phyloP scores from a whole-genome alignment of 495 filamentous ascomycete genomes.

The Xylaria grammica region DNA sequence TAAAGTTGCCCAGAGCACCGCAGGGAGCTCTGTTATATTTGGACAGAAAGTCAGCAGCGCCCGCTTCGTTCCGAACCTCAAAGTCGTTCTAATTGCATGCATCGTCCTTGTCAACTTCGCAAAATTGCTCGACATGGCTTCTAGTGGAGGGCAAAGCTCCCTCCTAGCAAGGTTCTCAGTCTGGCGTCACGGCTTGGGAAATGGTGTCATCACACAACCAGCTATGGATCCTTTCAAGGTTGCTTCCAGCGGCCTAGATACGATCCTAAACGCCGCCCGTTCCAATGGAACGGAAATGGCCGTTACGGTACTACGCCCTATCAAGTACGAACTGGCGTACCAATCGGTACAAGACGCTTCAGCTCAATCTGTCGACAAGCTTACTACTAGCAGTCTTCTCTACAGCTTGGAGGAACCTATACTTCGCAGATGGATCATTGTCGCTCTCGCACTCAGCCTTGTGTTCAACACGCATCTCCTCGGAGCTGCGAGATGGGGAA shows the following conservation, averaged over 20 bases:
- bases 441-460: slow-evolving; percentile 87
- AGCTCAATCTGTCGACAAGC: slow-evolving; percentile 39
- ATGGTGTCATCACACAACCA: slow-evolving; percentile 60
- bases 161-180: too few species aligned
- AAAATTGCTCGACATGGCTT: slow-evolving; percentile 86
- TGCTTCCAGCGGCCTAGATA: slow-evolving; percentile 85
- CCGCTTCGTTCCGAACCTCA: slow-evolving; percentile 93
- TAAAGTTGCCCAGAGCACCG: slow-evolving; percentile 89
- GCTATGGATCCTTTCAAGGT: slow-evolving; percentile 96
- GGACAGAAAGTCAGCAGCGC: slow-evolving; percentile 60
- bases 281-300: slow-evolving; percentile 76
- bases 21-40: slow-evolving; percentile 74
- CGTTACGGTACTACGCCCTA: slow-evolving; percentile 83
- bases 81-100: slow-evolving; percentile 91
- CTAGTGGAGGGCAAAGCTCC: too few species aligned
- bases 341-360: slow-evolving; percentile 75
- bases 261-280: slow-evolving; percentile 71
- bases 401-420: slow-evolving; percentile 95
- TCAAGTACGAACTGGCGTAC: slow-evolving; percentile 92
- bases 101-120: slow-evolving; percentile 87
- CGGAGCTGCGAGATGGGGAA: slow-evolving; percentile 94
- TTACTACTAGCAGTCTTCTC: slow-evolving; percentile 84
- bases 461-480: slow-evolving; percentile 96
- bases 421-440: slow-evolving; percentile 96
- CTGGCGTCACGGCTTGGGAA: slow-evolving; percentile 56